These are phyloP conservation scores for Lithohypha guttulata DNA, from an alignment of 2,329 filamentous ascomycete genomes.

Conservation along the genomic window DNA sequence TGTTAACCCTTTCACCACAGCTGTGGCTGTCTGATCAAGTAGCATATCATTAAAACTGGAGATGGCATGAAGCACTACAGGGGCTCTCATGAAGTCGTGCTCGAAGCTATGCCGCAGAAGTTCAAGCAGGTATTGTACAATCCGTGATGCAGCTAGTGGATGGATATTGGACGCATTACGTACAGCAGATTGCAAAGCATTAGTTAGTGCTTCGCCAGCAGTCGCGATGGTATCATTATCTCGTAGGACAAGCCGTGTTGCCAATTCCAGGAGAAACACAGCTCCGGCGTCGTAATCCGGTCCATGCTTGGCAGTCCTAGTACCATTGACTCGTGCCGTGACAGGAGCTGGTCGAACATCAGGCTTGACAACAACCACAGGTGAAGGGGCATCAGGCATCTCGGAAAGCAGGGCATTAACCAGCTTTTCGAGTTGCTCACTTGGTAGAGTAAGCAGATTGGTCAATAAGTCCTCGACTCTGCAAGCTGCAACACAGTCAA, in stretches of 20 bases:
- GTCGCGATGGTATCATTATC: conserved; percentile 60
- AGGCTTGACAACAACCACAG: conserved; percentile 76
- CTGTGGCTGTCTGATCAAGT: conserved; percentile 62
- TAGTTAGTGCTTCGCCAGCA: conserved; percentile 69
- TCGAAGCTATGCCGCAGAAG: conserved; percentile 78
- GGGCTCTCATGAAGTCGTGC: conserved; percentile 81
- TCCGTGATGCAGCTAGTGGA: conserved; percentile 69
- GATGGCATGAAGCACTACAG: conserved; percentile 82
- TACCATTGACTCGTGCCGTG: conserved; percentile 47
- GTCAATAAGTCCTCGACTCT: conserved; percentile 70
- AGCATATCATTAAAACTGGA: conserved; percentile 73
- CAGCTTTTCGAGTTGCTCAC: conserved; percentile 48
- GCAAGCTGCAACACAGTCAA: conserved; percentile 88
- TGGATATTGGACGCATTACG: conserved; percentile 71
- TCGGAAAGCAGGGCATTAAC: conserved; percentile 67
- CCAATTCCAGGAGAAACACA: conserved; percentile 84
- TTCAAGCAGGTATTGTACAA: conserved; percentile 75
- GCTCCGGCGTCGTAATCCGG: conserved; percentile 73
- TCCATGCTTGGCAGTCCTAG: conserved; percentile 43
- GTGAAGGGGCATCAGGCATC: conserved; percentile 74
- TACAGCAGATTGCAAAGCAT: conserved; percentile 69
- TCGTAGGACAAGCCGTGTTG: conserved; percentile 68
- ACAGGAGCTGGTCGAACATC: conserved; percentile 55
- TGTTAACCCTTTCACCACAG: conserved; percentile 67
- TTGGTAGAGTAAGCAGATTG: conserved; percentile 63